phyloP scores from a whole-genome alignment of 2,329 filamentous ascomycete genomes.

The Alternaria rosae region DNA sequence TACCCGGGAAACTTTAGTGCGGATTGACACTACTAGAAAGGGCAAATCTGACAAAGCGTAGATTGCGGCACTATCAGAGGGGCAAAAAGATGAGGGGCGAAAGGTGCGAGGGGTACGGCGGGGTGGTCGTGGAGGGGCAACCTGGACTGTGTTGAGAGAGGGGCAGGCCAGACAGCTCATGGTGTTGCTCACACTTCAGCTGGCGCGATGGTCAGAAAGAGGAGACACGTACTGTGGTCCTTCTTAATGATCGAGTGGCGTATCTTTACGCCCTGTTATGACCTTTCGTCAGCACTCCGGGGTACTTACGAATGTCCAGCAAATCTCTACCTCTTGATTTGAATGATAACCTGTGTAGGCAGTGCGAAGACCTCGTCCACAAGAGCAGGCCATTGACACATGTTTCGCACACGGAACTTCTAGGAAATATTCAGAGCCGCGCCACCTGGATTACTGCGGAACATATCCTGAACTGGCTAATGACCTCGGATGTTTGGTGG shows the following conservation, averaged over 20 bases:
- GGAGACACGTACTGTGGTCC: neutral
- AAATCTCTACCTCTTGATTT: neutral
- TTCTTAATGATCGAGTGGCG: neutral
- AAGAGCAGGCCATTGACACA: no score
- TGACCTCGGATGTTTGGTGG: no score
- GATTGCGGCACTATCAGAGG: conserved; percentile 27
- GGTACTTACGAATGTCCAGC: neutral
- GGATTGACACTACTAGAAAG: neutral
- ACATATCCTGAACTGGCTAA: no score
- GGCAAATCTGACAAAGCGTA: neutral
- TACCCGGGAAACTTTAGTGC: neutral
- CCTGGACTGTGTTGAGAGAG: neutral
- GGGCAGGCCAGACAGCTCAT: neutral
- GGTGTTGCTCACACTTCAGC: neutral
- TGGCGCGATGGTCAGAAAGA: neutral
- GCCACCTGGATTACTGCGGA: no score
- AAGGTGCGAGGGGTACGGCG: conserved; percentile 11
- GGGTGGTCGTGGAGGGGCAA: conserved; percentile 20
- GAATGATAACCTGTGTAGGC: neutral
- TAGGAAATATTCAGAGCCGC: no score
- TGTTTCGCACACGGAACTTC: no score
- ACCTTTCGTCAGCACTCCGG: neutral
- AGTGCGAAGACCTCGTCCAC: neutral
- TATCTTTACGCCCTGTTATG: neutral
- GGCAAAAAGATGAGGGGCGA: conserved; percentile 22